Conservation (phyloP, 2,329 filamentous ascomycete genomes). For the Apiospora aurea region DNA sequence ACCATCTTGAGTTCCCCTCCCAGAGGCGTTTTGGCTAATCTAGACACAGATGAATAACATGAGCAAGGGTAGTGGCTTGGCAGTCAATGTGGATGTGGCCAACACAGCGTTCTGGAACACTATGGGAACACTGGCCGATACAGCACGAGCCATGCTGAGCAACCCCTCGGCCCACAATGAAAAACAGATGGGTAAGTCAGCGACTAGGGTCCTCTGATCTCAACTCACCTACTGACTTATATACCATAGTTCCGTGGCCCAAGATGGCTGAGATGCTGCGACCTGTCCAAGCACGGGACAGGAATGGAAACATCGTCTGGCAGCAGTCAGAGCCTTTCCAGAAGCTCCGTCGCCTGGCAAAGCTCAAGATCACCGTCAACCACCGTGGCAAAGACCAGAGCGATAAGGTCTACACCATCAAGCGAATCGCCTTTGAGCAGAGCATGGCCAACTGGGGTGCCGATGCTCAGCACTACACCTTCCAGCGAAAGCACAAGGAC, state of each 20-base stretch:
- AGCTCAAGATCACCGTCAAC: constrained; percentile 62
- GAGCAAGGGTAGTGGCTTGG: constrained; percentile 69
- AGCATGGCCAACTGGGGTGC: constrained; percentile 54
- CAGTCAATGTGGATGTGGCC: constrained; percentile 89
- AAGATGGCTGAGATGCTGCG: constrained; percentile 42
- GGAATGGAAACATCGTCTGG: constrained; percentile 34
- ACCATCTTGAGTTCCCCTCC: neutral
- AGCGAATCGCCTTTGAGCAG: constrained; percentile 56
- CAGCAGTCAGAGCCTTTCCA: constrained; percentile 60
- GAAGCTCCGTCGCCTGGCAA: constrained; percentile 59
- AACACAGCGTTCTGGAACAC: constrained; percentile 86
- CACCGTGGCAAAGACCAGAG: constrained; percentile 58
- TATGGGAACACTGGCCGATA: constrained; percentile 46
- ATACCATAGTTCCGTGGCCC: constrained; percentile 35
- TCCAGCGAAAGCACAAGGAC: constrained; percentile 51
- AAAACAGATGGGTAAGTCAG: constrained; percentile 37
- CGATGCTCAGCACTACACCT: constrained; percentile 59
- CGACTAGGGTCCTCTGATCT: neutral
- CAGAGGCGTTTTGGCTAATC: neutral
- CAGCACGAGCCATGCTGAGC: constrained; percentile 39
- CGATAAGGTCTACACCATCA: constrained; percentile 59
- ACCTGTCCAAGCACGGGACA: constrained; percentile 41
- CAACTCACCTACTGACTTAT: constrained; percentile 40
- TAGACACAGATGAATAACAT: neutral
- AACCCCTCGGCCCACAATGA: constrained; percentile 39